These are phyloP conservation scores for Globisporangium echinulatum DNA, from an alignment of 352 stramenopile genomes.

Conservation along the genomic window DNA sequence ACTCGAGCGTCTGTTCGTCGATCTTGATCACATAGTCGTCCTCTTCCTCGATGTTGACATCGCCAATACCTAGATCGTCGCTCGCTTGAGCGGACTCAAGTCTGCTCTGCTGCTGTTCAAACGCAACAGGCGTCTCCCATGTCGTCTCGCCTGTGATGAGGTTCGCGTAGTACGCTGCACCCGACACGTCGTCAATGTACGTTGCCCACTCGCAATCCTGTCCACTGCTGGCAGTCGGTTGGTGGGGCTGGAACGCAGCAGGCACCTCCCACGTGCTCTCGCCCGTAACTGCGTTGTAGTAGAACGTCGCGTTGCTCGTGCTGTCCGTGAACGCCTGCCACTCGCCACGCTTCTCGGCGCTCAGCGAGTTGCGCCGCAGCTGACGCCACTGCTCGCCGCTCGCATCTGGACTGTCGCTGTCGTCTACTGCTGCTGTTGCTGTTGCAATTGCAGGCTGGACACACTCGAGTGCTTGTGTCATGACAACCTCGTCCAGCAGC, in stretches of 20 bases:
- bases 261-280: slow-evolving; percentile 57
- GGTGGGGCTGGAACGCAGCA: neutral
- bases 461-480: neutral
- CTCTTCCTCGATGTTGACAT: slow-evolving; percentile 11
- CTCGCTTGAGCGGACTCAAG: neutral
- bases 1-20: slow-evolving; percentile 11
- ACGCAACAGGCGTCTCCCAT: slow-evolving; percentile 33
- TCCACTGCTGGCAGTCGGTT: slow-evolving; percentile 3
- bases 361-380: slow-evolving; percentile 18
- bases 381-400: slow-evolving; percentile 11
- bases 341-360: slow-evolving; percentile 17
- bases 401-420: neutral
- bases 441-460: too few species aligned
- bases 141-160: slow-evolving; percentile 34
- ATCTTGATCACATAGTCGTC: slow-evolving; percentile 46
- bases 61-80: neutral
- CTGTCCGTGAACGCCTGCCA: slow-evolving; percentile 65
- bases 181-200: slow-evolving; percentile 39
- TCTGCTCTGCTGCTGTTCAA: neutral
- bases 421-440: neutral
- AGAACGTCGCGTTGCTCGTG: slow-evolving; percentile 47
- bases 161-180: slow-evolving; percentile 51
- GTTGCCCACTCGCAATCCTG: slow-evolving; percentile 23
- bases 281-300: slow-evolving; percentile 57
- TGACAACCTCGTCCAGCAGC: slow-evolving; percentile 9